A percentile compares a stretch with the other conserved stretches of the same genome.
Evolutionary conservation across 306 rosid genomes (phyloP).

Genomic region (Cicer yamashitae): DNA sequence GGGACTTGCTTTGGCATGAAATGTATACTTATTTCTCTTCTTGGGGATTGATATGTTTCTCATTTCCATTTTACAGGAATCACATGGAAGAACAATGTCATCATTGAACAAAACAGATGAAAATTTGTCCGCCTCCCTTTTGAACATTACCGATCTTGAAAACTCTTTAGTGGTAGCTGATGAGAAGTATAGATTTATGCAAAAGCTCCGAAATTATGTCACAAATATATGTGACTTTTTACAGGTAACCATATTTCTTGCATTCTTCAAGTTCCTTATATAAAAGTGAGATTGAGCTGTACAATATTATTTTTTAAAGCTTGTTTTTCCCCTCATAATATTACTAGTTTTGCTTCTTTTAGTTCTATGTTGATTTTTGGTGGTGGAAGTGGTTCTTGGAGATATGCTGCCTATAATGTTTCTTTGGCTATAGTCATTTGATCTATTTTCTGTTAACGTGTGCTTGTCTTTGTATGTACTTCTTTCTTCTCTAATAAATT

Average conservation of each 20-base stretch:
- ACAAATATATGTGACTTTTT: slow-evolving; percentile 81
- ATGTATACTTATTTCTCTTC: background rate
- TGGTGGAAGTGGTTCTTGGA: slow-evolving; percentile 20
- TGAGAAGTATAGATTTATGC: slow-evolving; percentile 86
- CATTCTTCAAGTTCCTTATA: slow-evolving; percentile 30
- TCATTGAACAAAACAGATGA: slow-evolving; percentile 70
- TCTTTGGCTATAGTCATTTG: background rate
- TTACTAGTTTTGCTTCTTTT: slow-evolving; percentile 27
- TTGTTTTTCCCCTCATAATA: background rate
- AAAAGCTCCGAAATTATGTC: slow-evolving; percentile 79
- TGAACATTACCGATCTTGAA: slow-evolving; percentile 80
- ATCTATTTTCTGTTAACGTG: background rate
- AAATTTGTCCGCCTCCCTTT: slow-evolving; percentile 75
- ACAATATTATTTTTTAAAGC: slow-evolving; percentile 6
- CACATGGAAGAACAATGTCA: slow-evolving; percentile 70
- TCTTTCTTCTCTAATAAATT: slow-evolving; percentile 1
- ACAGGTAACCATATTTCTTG: slow-evolving; percentile 63
- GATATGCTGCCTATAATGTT: background rate
- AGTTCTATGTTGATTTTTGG: background rate
- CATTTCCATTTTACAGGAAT: slow-evolving; percentile 60
- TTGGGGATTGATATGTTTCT: slow-evolving; percentile 27
- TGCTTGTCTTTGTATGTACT: slow-evolving; percentile 7
- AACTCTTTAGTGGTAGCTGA: slow-evolving; percentile 72
- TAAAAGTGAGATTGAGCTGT: slow-evolving; percentile 9
- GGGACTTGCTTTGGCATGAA: slow-evolving; percentile 36